phyloP scores from a whole-genome alignment of 2,329 filamentous ascomycete genomes.

The Neurospora sp. region DNA sequence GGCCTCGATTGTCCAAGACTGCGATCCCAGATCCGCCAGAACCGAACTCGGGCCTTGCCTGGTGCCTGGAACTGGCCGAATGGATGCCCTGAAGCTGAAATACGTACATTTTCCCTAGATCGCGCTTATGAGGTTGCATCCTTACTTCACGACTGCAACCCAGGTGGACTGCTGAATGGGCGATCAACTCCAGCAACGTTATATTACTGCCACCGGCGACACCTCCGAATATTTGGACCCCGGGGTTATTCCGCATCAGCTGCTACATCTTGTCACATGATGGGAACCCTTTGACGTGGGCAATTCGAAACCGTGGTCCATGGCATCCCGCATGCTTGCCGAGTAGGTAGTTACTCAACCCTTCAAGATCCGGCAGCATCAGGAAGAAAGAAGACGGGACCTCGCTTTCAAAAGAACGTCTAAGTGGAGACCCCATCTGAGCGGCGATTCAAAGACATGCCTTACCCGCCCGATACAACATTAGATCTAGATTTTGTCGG shows the following conservation, averaged over 20 bases:
- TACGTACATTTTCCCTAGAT: neutral
- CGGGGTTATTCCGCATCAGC: neutral
- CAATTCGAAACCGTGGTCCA: neutral
- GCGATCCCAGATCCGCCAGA: neutral
- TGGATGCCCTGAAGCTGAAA: neutral
- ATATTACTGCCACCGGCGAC: neutral
- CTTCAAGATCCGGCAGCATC: neutral
- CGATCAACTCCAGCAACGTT: neutral
- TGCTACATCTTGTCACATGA: neutral
- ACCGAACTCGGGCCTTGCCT: neutral
- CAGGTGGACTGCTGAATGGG: neutral
- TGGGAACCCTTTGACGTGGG: neutral
- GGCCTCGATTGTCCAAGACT: neutral
- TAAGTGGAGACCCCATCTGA: neutral
- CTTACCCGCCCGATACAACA: neutral
- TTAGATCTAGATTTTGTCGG: neutral
- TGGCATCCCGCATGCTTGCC: neutral
- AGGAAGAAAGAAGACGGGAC: neutral
- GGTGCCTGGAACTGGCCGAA: neutral
- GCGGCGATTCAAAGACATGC: neutral
- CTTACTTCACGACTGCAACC: neutral
- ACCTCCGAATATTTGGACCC: neutral
- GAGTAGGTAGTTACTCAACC: neutral
- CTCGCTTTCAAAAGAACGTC: neutral
- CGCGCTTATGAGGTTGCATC: neutral